phyloP scores from a whole-genome alignment of 2,329 filamentous ascomycete species.

The Botrytis byssoidea region DNA sequence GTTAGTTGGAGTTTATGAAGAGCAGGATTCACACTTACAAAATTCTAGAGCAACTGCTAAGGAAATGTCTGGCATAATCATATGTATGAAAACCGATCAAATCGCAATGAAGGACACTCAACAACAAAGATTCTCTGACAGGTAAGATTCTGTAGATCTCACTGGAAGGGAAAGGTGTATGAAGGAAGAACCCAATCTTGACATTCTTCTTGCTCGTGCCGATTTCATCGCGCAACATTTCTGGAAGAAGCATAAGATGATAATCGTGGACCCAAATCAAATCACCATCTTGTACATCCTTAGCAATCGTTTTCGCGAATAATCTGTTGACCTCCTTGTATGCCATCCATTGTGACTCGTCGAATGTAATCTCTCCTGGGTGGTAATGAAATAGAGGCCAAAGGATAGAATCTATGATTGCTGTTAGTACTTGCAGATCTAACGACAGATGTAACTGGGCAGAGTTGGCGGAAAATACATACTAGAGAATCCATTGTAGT shows the following conservation, averaged over 20 bases:
- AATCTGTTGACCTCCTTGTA: constrained; percentile 91
- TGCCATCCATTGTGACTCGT: constrained; percentile 89
- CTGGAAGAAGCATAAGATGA: constrained; percentile 92
- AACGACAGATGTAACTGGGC: not conserved
- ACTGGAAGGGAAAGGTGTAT: constrained; percentile 94
- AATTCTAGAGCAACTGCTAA: constrained; percentile 94
- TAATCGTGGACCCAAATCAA: constrained; percentile 99
- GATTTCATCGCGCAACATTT: constrained; percentile 91
- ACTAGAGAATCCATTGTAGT: constrained; percentile 99
- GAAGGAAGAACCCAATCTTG: constrained; percentile 97
- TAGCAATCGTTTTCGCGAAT: constrained; percentile 84
- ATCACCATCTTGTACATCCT: constrained; percentile 88
- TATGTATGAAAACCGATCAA: constrained; percentile 98
- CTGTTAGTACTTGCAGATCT: constrained; percentile 22
- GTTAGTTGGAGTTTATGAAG: constrained; percentile 2
- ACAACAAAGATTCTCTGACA: constrained; percentile 82
- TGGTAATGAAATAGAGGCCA: constrained; percentile 99
- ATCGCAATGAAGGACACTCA: constrained; percentile 88
- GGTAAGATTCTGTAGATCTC: constrained; percentile 96
- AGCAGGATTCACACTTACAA: constrained; percentile 52
- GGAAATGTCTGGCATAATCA: constrained; percentile 96
- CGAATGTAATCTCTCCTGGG: constrained; percentile 96
- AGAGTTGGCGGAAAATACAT: constrained; percentile 40
- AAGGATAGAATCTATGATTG: constrained; percentile 76
- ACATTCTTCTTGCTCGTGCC: constrained; percentile 80